Percentiles rank a stretch among this genome's conserved stretches.
These are phyloP conservation scores for Suillus sp. DNA, from an alignment of 768 basidiomycete genomes.

Conservation along the genomic window DNA sequence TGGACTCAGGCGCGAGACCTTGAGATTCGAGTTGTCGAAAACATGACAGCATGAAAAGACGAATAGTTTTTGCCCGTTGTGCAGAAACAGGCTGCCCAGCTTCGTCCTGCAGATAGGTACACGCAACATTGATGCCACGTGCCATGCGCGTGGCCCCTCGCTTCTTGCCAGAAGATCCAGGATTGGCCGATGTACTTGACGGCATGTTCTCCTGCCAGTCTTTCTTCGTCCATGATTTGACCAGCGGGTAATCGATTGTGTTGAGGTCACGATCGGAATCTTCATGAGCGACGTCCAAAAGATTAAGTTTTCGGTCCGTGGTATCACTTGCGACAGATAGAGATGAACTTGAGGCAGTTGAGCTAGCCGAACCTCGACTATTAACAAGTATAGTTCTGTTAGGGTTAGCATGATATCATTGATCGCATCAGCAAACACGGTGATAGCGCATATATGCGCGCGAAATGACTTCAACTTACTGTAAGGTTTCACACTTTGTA, in stretches of 20 bases:
- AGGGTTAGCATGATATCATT: neutral
- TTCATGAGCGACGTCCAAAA: neutral
- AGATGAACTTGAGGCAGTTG: neutral
- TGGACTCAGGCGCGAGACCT: neutral
- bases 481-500: too few relatives aligned
- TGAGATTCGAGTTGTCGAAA: neutral
- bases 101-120: conserved; percentile 1
- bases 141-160: neutral
- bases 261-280: neutral
- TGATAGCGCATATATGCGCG: neutral
- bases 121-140: neutral
- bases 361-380: neutral
- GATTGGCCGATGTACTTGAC: neutral
- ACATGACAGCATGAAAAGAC: neutral
- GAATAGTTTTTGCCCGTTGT: neutral
- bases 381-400: neutral
- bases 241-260: neutral
- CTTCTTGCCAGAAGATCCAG: neutral
- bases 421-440: neutral
- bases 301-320: neutral
- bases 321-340: neutral
- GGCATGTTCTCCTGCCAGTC: conserved; percentile 2
- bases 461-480: neutral
- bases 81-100: neutral
- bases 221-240: neutral